Base-by-base conservation (phyloP, 2,329 filamentous ascomycete genomes). In the Berkeleyomyces rouxiae region DNA sequence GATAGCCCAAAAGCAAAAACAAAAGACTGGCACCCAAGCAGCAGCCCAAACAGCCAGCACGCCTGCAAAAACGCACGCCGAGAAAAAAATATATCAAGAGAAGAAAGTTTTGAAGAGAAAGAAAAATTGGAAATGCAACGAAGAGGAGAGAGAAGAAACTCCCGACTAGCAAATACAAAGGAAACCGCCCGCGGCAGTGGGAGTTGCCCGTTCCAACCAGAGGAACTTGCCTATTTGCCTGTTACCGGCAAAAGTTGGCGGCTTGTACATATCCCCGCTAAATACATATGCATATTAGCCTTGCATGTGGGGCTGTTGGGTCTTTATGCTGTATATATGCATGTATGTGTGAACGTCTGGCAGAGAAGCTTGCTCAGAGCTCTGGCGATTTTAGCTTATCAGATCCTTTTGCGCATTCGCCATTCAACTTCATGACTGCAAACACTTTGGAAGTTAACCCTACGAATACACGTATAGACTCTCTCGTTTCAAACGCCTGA, bases 121-220 rank as follows among this genome's bases (percentile, higher is more conserved):
- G 16, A 61, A 60, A 36, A 49, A 61, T 42, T 7, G 37, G 31
- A 58, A 40, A 40, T n/a, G 10, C 44, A 57, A 58, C 65, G 40
- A 61, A 47, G 63, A 39, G 40, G 36, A 58, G 42, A 46, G 43
- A 55, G 37, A 59, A 46, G 59, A 61, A 63, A 39, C 58, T 36
- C 31, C 44, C 57, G 39, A 53, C 63, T n/a, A 46, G 13, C 58
- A 61, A 49, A 58, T 43, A 59, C 60, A 55, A 61, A 64, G 33
- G 51, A 61, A 49, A 55, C 51, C 49, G 40, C 37, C 57, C 62
- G 61, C 10, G 43, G n/a, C 47, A 23, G 43, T 43, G 11, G 42
- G 7, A 44, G n/a, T 40, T 49, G 49, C 16, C 59, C 37, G 57
- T 59, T 59, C 23, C 1, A 23, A 51, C 31, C 16, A 51, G 31